A percentile compares a stretch with the other conserved stretches of the same genome.
phyloP scores from a whole-genome alignment of 306 rosid genomes.

The Lathyrus tuberosus region DNA sequence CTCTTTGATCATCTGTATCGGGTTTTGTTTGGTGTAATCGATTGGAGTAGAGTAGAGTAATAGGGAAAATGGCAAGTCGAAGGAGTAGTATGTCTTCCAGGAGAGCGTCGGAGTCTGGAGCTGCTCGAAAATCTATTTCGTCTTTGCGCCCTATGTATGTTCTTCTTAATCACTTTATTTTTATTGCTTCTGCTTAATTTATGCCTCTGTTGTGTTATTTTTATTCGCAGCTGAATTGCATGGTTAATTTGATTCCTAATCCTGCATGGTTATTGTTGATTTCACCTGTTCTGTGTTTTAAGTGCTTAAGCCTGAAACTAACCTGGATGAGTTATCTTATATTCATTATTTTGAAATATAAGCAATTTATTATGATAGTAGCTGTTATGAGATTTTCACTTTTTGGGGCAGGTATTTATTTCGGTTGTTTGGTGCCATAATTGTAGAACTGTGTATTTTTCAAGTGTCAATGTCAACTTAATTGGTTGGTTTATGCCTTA shows the following conservation, averaged over 20 bases:
- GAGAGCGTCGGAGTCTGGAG: constrained; percentile 56
- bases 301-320: neutral
- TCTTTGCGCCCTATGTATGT: constrained; percentile 60
- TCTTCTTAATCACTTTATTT: constrained; percentile 14
- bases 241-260: neutral
- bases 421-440: constrained; percentile 28
- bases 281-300: neutral
- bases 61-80: constrained; percentile 68
- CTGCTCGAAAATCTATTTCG: constrained; percentile 63
- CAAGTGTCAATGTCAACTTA: constrained; percentile 18
- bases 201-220: too few relatives aligned
- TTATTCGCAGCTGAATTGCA: too few relatives aligned
- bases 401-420: constrained; percentile 18
- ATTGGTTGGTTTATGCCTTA: constrained; percentile 22
- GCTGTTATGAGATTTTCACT: constrained; percentile 16
- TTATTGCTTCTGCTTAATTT: neutral
- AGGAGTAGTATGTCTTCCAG: constrained; percentile 65
- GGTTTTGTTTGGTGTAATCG: neutral
- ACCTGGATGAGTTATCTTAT: neutral
- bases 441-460: constrained; percentile 13
- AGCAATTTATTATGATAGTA: neutral
- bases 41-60: constrained; percentile 36
- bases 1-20: neutral
- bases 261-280: neutral
- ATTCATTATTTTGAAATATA: constrained; percentile 10